These are phyloP conservation scores for Oryza meridionalis DNA, from an alignment of 176 grass and related monocot species.

Conservation along the genomic window DNA sequence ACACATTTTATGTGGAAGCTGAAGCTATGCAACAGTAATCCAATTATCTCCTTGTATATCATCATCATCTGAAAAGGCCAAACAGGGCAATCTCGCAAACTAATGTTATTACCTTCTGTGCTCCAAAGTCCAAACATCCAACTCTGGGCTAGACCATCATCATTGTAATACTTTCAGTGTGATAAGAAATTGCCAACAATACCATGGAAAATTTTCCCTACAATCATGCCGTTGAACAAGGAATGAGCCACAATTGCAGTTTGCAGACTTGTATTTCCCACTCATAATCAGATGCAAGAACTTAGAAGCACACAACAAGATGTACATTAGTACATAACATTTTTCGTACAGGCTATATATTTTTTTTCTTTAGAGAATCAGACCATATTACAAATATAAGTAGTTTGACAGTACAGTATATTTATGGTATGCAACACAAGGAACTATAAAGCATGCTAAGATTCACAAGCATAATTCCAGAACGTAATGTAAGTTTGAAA, in stretches of 20 bases:
- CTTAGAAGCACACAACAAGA: conserved; percentile 24
- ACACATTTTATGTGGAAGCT: conserved; percentile 19
- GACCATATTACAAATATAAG: too few species aligned
- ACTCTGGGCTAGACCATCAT: conserved; percentile 78
- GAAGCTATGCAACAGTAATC: conserved; percentile 30
- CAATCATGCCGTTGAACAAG: conserved; percentile 39
- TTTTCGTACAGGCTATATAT: not conserved
- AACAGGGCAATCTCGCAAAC: conserved; percentile 43
- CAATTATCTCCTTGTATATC: conserved; percentile 88
- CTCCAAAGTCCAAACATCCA: conserved; percentile 82
- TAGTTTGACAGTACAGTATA: too few species aligned
- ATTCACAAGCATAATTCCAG: conserved; percentile 15
- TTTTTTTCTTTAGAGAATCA: not conserved
- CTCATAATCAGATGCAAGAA: conserved; percentile 24
- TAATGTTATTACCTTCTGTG: conserved; percentile 89
- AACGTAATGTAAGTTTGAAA: conserved; percentile 12
- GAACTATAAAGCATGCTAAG: not conserved
- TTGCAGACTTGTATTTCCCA: not conserved
- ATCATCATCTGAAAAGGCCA: conserved; percentile 97
- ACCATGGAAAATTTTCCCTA: conserved; percentile 76
- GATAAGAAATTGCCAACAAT: conserved; percentile 75
- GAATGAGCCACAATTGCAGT: conserved; percentile 8
- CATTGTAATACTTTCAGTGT: conserved; percentile 58
- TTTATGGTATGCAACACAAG: not conserved
- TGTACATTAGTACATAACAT: not conserved